phyloP scores from a whole-genome alignment of 2,329 filamentous ascomycete species.

The Apiospora sp. region DNA sequence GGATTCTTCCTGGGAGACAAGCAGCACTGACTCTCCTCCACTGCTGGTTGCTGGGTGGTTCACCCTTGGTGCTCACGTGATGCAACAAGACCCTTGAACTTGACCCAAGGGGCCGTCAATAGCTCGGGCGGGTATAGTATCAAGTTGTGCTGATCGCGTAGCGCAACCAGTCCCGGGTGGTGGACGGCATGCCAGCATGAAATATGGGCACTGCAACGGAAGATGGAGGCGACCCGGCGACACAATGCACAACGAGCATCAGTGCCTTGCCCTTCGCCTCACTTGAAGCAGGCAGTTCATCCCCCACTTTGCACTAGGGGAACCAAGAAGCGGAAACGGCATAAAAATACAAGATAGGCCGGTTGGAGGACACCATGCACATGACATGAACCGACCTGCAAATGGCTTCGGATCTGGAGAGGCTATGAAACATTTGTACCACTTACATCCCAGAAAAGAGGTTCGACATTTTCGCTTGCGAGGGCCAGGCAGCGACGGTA shows the following conservation, averaged over 20 bases:
- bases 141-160: neutral
- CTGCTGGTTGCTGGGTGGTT: constrained; percentile 5
- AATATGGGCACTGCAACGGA: constrained; percentile 15
- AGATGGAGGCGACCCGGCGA: constrained; percentile 13
- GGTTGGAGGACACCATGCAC: constrained; percentile 13
- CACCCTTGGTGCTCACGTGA: constrained; percentile 20
- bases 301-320: constrained; percentile 21
- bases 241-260: constrained; percentile 7
- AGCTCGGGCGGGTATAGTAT: neutral
- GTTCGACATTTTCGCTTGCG: constrained; percentile 60
- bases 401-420: constrained; percentile 1
- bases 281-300: constrained; percentile 8
- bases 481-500: constrained; percentile 25
- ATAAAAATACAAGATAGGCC: constrained; percentile 15
- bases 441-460: constrained; percentile 70
- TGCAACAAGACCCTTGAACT: neutral
- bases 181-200: constrained; percentile 6
- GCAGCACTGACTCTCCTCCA: constrained; percentile 14
- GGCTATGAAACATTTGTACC: constrained; percentile 23
- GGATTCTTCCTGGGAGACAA: constrained; percentile 15
- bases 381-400: neutral
- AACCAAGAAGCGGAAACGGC: constrained; percentile 20
- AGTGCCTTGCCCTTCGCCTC: constrained; percentile 11
- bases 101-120: neutral
- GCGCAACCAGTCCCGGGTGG: constrained; percentile 2